Evolutionary conservation across 129 eudicot species (phyloP).

Genomic region (Chrysanthemum seticuspe): DNA sequence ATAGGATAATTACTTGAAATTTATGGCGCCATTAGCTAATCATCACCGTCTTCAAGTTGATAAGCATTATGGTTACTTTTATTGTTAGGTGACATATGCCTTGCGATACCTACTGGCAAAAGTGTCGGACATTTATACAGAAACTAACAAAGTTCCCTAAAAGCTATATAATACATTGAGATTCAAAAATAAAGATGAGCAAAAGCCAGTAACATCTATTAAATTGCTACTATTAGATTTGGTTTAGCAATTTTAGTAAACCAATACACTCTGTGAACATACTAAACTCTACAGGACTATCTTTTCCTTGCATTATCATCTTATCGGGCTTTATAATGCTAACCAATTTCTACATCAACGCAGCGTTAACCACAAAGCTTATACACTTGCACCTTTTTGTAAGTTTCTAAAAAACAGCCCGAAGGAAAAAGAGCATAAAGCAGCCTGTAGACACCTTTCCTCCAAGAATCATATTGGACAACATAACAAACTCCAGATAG

Average conservation of each 20-base stretch:
- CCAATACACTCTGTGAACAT: no score
- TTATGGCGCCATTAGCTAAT: slow-evolving; percentile 3
- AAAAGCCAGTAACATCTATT: not conserved
- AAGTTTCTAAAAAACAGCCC: not conserved
- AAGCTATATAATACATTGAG: no score
- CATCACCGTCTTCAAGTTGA: not conserved
- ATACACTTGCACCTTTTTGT: not conserved
- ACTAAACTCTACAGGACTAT: not conserved
- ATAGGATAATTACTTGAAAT: not conserved
- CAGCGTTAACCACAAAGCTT: not conserved
- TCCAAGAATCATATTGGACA: no score
- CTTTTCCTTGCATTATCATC: not conserved
- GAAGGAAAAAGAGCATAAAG: no score
- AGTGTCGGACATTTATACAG: not conserved
- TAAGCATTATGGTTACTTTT: not conserved
- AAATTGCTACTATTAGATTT: not conserved
- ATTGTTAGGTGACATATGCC: not conserved
- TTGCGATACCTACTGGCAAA: not conserved
- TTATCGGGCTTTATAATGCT: not conserved
- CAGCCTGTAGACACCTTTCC: no score
- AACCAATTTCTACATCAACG: not conserved
- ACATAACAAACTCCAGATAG: no score
- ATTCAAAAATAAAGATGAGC: not conserved
- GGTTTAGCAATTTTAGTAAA: not conserved
- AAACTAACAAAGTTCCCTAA: no score